Evolutionary conservation across 306 rosid genomes (phyloP).

Genomic region (Cyamopsis tetragonoloba): DNA sequence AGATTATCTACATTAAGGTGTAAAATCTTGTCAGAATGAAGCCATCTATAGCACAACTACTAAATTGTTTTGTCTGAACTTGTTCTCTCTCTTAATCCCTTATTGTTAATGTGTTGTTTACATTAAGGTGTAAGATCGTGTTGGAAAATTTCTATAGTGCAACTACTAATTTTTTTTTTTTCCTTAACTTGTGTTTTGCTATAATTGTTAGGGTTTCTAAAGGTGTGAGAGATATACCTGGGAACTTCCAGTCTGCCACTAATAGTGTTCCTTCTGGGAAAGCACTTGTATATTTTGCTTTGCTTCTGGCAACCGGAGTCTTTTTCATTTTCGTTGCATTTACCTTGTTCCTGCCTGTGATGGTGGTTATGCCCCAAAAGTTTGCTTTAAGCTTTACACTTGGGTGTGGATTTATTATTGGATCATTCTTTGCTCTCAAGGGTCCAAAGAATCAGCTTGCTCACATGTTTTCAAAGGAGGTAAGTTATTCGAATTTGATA

Average conservation of each 20-base stretch:
- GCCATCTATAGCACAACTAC: neutral
- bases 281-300: constrained; percentile 81
- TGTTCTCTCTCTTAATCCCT: no score
- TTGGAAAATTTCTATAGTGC: no score
- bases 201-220: constrained; percentile 65
- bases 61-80: constrained; percentile 3
- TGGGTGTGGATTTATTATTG: constrained; percentile 83
- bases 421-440: constrained; percentile 78
- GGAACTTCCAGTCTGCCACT: constrained; percentile 79
- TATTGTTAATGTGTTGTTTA: no score
- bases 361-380: constrained; percentile 91
- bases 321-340: constrained; percentile 85
- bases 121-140: no score
- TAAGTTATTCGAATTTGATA: constrained; percentile 24
- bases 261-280: constrained; percentile 84
- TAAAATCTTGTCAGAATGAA: neutral
- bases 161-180: no score
- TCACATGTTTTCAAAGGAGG: constrained; percentile 88
- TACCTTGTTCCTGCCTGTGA: constrained; percentile 88
- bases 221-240: constrained; percentile 94
- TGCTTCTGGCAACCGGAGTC: constrained; percentile 77
- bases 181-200: no score
- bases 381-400: constrained; percentile 91
- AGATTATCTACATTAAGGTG: neutral
- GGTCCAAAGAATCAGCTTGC: constrained; percentile 80